Evolutionary conservation across 495 filamentous ascomycete genomes (phyloP), one percentile per base, ranked within the genome.

Genomic region (Schizothecium vesticola): DNA sequence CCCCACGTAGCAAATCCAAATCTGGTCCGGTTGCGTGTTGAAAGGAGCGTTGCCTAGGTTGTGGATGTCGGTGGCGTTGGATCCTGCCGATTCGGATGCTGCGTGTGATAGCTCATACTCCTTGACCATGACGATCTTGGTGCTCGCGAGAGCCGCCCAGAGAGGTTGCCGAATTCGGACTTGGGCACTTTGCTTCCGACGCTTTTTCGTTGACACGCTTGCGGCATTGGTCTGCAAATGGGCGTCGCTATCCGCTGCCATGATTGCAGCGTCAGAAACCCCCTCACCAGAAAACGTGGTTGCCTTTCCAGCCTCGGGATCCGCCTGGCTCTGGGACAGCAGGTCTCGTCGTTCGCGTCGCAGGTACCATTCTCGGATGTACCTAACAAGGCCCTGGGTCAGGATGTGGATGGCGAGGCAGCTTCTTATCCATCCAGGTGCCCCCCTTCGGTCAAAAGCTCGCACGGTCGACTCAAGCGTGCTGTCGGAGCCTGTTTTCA

Each of bases 131-230:
- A 93, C 94, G 72, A 97, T 93, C 79, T 96, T 97, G 65, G 92
- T 96, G 77, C 92, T 95, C 28, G 94, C 94, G 68, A 97, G 86
- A 12, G 93, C 94, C 64, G 94, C 92, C 94, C 94, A 97, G 64
- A 97, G 87, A 57, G 94, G 94, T 81, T 97, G 94, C 66, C 91
- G 87, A 73, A 91, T 93, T 75, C 93, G 84, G 63, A 97, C 92
- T 77, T 92, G 91, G 59, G 91, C 92, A 67, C 91, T 93, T 78
- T 96, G 92, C 79, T 92, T 92, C 76, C 89, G 86, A 78, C 91
- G 91, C 82, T 92, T 95, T 79, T 96, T 95, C 56, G 86, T 88
- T 10, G 80, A 78, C 63, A 81, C 72, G 28, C 76, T 76, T 4
- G 71, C 69, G 11, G 66, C 65, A 31, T 67, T 76, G 13, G 69